Evolutionary conservation across 345 rosid genomes (phyloP).

Genomic region (Sonneratia caseolaris): DNA sequence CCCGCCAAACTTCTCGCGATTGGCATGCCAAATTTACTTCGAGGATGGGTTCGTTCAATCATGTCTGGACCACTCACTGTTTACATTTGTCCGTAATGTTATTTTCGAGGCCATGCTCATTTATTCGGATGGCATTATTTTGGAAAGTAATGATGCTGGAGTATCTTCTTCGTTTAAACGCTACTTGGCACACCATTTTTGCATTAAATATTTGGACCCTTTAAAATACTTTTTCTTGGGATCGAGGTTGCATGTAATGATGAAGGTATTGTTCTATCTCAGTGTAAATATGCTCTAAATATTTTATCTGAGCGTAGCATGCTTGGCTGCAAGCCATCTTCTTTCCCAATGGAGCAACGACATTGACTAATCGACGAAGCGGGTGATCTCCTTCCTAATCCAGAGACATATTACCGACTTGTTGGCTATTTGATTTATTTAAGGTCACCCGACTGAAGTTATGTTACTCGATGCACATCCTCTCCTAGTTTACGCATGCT

Average conservation of each 20-base stretch:
- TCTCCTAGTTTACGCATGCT: not conserved
- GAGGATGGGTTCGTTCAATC: not conserved
- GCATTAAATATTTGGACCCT: not conserved
- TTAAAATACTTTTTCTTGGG: not conserved
- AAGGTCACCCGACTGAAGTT: not conserved
- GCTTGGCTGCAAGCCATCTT: not conserved
- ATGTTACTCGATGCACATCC: not conserved
- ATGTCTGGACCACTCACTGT: not conserved
- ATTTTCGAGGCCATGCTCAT: not conserved
- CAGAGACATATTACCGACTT: not conserved
- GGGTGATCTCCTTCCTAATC: not conserved
- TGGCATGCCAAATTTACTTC: not conserved
- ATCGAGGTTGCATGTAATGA: not conserved
- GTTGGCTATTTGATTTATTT: not conserved
- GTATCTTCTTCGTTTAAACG: not conserved
- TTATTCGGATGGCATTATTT: not conserved
- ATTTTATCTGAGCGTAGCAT: not conserved
- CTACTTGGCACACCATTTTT: not conserved
- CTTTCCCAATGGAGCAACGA: not conserved
- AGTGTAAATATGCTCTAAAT: not conserved
- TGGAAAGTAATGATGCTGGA: not conserved
- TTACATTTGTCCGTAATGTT: not conserved
- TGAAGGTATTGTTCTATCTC: not conserved
- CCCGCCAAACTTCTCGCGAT: not conserved
- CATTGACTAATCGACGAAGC: not conserved